phyloP scores from a whole-genome alignment of 1,284 basidiomycete species.

The Rhodotorula sp. region DNA sequence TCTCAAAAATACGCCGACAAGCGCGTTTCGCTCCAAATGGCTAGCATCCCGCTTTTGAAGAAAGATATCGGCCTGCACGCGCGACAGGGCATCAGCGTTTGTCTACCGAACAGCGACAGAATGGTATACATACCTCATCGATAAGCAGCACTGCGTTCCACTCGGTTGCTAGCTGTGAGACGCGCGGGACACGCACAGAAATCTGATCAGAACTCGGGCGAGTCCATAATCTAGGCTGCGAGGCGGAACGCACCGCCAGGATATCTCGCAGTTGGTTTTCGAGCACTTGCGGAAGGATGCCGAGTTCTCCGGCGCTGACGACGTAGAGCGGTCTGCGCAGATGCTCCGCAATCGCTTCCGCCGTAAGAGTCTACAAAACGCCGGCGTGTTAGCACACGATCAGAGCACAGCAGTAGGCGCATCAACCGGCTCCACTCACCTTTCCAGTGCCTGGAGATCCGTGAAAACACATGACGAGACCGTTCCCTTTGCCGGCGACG shows the following conservation, averaged over 20 bases:
- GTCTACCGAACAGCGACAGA: too few relatives aligned
- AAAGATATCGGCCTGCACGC: conserved; percentile 31
- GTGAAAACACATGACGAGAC: conserved; percentile 34
- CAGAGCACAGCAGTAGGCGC: background rate
- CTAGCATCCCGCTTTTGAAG: conserved; percentile 23
- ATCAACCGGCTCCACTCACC: background rate
- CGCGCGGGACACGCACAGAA: background rate
- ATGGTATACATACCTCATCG: too few relatives aligned
- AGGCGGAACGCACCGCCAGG: conserved; percentile 10
- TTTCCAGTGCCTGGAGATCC: conserved; percentile 27
- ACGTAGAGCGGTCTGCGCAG: conserved; percentile 32
- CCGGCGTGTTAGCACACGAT: background rate
- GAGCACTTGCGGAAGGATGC: conserved; percentile 18
- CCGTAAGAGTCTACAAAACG: conserved; percentile 1
- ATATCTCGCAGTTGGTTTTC: conserved; percentile 25
- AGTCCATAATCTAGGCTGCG: fast-evolving
- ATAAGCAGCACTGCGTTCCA: conserved; percentile 40
- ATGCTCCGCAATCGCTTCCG: conserved; percentile 35
- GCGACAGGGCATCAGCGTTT: too few relatives aligned
- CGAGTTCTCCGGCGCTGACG: conserved; percentile 33
- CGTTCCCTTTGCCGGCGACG: conserved; percentile 35
- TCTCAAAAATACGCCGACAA: conserved; percentile 33
- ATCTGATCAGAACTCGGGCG: too few relatives aligned
- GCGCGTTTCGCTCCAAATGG: conserved; percentile 32
- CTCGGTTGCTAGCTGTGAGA: conserved; percentile 21